A percentile compares a stretch with the other conserved stretches of the same genome.
phyloP scores from a whole-genome alignment of 2,329 filamentous ascomycete species.

The Aspergillus luchuensis region DNA sequence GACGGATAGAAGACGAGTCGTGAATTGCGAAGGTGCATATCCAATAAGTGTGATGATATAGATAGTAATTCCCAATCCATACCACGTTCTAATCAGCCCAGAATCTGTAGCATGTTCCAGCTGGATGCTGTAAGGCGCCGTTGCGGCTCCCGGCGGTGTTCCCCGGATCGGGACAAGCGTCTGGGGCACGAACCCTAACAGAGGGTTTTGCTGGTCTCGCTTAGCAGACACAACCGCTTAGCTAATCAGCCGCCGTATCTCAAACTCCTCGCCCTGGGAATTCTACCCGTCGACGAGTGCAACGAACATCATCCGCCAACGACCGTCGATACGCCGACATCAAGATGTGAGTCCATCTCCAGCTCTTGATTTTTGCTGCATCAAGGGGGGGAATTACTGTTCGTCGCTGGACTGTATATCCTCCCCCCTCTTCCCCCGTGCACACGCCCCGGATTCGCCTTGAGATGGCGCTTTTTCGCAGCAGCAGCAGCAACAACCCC shows the following conservation, averaged over 20 bases:
- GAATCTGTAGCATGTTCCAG: too few relatives aligned
- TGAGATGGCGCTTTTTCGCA: constrained; percentile 8
- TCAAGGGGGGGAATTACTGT: constrained; percentile 22
- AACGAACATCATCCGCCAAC: constrained; percentile 50
- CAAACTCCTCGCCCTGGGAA: constrained; percentile 44
- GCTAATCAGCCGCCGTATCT: constrained; percentile 43
- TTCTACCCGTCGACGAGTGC: constrained; percentile 41
- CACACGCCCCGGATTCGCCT: constrained; percentile 10
- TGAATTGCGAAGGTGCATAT: background rate
- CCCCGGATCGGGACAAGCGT: constrained; percentile 12
- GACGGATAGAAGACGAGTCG: background rate
- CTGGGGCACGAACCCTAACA: constrained; percentile 40
- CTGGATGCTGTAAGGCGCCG: background rate
- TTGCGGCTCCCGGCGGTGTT: constrained; percentile 3
- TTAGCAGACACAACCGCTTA: constrained; percentile 42
- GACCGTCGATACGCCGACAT: constrained; percentile 50
- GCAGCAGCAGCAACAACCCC: constrained; percentile 4
- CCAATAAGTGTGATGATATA: too few relatives aligned
- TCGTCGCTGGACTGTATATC: constrained; percentile 18
- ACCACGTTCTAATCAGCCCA: too few relatives aligned
- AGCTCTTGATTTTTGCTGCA: constrained; percentile 20
- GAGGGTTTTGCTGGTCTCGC: constrained; percentile 38
- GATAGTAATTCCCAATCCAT: too few relatives aligned
- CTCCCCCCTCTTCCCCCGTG: constrained; percentile 13
- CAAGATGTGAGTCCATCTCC: constrained; percentile 48